Percentiles rank a stretch among this genome's conserved stretches.
Evolutionary conservation across 805 yeast species (phyloP).

Genomic region (Wickerhamomyces queroliae): DNA sequence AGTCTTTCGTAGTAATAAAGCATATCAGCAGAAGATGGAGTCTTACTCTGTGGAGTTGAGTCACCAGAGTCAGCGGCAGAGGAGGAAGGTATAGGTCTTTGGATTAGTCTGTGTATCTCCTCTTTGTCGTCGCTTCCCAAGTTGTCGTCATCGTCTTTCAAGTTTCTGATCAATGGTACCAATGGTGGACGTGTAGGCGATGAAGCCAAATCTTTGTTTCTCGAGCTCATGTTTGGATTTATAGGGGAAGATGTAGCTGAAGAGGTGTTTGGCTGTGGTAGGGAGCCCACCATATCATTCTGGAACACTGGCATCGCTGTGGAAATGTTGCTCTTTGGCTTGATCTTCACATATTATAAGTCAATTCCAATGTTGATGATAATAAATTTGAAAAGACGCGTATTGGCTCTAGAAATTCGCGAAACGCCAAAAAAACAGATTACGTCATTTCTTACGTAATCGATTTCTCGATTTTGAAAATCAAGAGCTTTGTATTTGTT

Average conservation of each 20-base stretch:
- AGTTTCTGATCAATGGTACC: neutral
- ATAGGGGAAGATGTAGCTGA: conserved; percentile 21
- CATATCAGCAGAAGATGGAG: conserved; percentile 50
- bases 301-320: conserved; percentile 16
- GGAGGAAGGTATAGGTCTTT: conserved; percentile 1
- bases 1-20: conserved; percentile 60
- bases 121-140: neutral
- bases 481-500: too few relatives aligned
- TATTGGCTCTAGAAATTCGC: neutral
- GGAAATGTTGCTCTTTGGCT: neutral
- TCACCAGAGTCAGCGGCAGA: neutral
- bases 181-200: conserved; percentile 12
- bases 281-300: conserved; percentile 5
- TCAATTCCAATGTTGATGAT: neutral
- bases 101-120: neutral
- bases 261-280: conserved; percentile 9
- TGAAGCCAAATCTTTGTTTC: conserved; percentile 6
- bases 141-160: neutral
- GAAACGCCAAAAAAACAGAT: neutral
- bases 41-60: conserved; percentile 1
- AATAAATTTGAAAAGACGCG: neutral
- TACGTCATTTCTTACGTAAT: too few relatives aligned
- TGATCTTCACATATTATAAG: neutral
- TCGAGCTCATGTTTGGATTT: conserved; percentile 13
- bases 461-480: too few relatives aligned